Conservation (phyloP, 495 filamentous ascomycete species). For the Penicillium lividum region DNA sequence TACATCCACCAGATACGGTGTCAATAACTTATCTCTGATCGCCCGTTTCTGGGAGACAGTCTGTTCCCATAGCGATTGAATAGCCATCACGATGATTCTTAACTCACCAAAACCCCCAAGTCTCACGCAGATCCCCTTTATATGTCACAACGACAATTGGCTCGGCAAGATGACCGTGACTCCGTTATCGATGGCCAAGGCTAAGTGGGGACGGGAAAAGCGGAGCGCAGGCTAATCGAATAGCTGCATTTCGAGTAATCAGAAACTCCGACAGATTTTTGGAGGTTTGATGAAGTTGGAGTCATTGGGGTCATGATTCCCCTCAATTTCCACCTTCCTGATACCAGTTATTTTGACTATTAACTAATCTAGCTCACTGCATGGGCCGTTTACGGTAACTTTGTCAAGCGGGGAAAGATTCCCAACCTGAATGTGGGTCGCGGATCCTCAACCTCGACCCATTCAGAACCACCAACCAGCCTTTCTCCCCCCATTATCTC, state of each 20-base stretch:
- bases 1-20: slow-evolving; percentile 34
- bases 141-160: not conserved
- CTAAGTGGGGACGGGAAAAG: slow-evolving; percentile 8
- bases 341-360: not conserved
- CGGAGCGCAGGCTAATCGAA: slow-evolving; percentile 5
- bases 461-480: slow-evolving; percentile 4
- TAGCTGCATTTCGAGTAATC: slow-evolving; percentile 2
- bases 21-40: slow-evolving; percentile 30
- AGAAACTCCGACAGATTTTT: not conserved
- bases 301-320: not conserved
- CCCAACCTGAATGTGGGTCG: slow-evolving; percentile 13
- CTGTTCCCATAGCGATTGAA: slow-evolving; percentile 29
- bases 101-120: not conserved
- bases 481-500: not conserved
- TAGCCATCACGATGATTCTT: not conserved
- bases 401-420: slow-evolving; percentile 7
- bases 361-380: too few relatives aligned
- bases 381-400: slow-evolving; percentile 3
- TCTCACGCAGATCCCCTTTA: not conserved
- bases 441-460: slow-evolving; percentile 17
- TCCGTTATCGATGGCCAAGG: not conserved
- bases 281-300: not conserved
- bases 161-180: slow-evolving; percentile 5
- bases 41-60: slow-evolving; percentile 34
- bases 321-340: not conserved